phyloP scores from a whole-genome alignment of 495 filamentous ascomycete species.

The Annulohypoxylon moriforme region DNA sequence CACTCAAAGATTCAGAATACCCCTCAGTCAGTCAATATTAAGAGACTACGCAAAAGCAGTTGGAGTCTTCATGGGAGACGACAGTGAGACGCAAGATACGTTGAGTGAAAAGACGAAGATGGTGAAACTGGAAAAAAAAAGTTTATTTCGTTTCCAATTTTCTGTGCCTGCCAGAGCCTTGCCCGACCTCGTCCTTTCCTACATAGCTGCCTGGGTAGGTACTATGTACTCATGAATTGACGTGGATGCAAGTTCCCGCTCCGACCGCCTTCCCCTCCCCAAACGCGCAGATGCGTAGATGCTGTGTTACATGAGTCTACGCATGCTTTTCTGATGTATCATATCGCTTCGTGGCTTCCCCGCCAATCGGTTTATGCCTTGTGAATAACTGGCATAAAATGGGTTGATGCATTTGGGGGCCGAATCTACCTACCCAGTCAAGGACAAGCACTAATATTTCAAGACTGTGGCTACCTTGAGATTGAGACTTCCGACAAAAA shows the following conservation, averaged over 20 bases:
- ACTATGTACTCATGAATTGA: not conserved
- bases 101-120: not conserved
- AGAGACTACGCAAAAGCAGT: not conserved
- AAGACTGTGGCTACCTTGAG: no score
- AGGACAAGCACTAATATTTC: no score
- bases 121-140: not conserved
- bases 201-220: no score
- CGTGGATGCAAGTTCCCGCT: constrained; percentile 18
- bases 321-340: constrained; percentile 1
- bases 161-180: not conserved
- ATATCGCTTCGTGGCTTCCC: not conserved
- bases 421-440: no score
- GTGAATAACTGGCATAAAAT: no score
- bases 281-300: constrained; percentile 6
- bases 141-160: not conserved
- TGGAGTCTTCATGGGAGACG: not conserved
- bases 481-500: not conserved
- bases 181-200: constrained; percentile 12
- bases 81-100: not conserved
- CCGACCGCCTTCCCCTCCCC: not conserved
- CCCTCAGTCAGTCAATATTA: not conserved
- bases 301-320: not conserved
- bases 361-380: not conserved
- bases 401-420: no score
- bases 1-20: not conserved